phyloP scores from a whole-genome alignment of 2,329 filamentous ascomycete species.

The Fusarium keratoplasticum region DNA sequence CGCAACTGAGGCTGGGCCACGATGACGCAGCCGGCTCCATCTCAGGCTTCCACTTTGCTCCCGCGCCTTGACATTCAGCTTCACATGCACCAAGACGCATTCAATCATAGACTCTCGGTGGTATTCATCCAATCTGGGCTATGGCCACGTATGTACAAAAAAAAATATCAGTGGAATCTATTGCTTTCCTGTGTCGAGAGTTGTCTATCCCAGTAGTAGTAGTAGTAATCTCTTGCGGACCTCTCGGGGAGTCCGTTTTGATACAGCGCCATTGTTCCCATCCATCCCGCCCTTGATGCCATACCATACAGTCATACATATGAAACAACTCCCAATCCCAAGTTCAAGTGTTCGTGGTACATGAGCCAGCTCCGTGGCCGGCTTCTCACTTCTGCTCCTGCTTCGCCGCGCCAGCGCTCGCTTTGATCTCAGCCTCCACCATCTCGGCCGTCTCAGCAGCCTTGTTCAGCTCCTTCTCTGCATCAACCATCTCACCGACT shows the following conservation, averaged over 20 bases:
- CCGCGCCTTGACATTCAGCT: not conserved
- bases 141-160: constrained; percentile 33
- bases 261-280: constrained; percentile 41
- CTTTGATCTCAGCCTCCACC: constrained; percentile 43
- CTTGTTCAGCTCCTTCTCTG: constrained; percentile 61
- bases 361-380: constrained; percentile 13
- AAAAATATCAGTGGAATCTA: constrained; percentile 46
- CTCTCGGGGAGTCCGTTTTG: constrained; percentile 37
- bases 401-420: constrained; percentile 42
- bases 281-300: constrained; percentile 38
- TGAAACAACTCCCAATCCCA: constrained; percentile 41
- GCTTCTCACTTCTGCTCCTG: constrained; percentile 49
- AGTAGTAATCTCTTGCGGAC: constrained; percentile 31
- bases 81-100: not conserved
- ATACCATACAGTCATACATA: constrained; percentile 49
- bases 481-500: constrained; percentile 65
- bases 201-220: constrained; percentile 43
- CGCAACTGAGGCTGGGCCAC: constrained; percentile 2
- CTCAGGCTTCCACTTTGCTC: not conserved
- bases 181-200: constrained; percentile 46
- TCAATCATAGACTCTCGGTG: not conserved
- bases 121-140: constrained; percentile 3
- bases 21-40: constrained; percentile 31
- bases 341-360: constrained; percentile 36
- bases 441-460: constrained; percentile 40